These are phyloP conservation scores for Salix udensis DNA, from an alignment of 345 rosid genomes.

Conservation along the genomic window DNA sequence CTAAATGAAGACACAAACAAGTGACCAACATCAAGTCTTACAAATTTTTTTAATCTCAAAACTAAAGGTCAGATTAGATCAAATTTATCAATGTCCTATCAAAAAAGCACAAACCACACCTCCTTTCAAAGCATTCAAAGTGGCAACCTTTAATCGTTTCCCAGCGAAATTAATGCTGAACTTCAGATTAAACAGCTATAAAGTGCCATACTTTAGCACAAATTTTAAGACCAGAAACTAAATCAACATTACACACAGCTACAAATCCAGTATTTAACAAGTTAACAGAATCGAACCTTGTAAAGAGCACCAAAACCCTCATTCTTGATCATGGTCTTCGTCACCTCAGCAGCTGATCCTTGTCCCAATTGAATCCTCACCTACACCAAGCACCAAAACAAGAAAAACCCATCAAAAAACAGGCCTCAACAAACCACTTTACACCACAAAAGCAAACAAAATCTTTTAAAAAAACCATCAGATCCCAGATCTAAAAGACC, in stretches of 20 bases:
- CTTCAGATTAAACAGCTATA: neutral
- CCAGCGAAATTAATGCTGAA: neutral
- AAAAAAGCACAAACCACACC: neutral
- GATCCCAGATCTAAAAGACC: constrained; percentile 38
- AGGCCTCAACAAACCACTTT: neutral
- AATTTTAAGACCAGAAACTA: constrained; percentile 1
- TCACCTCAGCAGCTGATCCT: constrained; percentile 77
- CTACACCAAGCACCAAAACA: constrained; percentile 38
- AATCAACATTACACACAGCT: neutral
- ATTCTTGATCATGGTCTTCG: constrained; percentile 73
- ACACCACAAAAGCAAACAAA: neutral
- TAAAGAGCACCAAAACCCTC: constrained; percentile 89
- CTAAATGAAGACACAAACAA: neutral
- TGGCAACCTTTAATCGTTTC: neutral
- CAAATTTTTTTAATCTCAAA: neutral
- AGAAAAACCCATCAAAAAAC: constrained; percentile 13
- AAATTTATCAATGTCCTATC: neutral
- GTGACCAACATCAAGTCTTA: neutral
- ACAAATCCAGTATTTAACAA: neutral
- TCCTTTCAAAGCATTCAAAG: neutral
- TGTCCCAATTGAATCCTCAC: constrained; percentile 99
- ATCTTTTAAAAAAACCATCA: neutral
- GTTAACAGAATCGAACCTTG: constrained; percentile 51
- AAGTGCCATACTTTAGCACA: neutral
- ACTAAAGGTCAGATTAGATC: neutral